Evolutionary conservation across 2,329 filamentous ascomycete genomes (phyloP), one percentile per base, ranked within the genome.

Genomic region (Neopestalotiopsis rosae): DNA sequence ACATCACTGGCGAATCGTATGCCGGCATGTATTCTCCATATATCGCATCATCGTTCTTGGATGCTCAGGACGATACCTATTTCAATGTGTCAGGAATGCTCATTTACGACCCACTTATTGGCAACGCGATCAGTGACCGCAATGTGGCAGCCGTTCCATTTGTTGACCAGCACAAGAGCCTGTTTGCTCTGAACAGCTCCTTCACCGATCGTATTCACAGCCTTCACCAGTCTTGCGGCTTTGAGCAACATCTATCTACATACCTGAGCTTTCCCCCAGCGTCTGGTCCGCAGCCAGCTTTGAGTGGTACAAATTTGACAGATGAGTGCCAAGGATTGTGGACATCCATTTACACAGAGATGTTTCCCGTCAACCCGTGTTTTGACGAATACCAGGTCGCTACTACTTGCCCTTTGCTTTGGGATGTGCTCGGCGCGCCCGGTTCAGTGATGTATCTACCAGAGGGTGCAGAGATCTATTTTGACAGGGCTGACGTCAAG

Each of bases 321-420:
- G 20, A 52, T 52, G 69, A 80, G 82, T 67, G 74, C 91, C 13
- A 52, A 52, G 45, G 17, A 24, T 52, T 52, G 5, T 90, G 85
- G 76, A 78, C 83, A 69, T 79, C 85, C n/a, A 86, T 92, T 62
- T 82, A 81, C 73, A 59, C 73, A 6, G 77, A 85, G 10, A 90
- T 87, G 34, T 71, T 82, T 1, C 79, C 80, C 40, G 73, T 76
- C 40, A 93, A 94, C 80, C 91, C 91, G 0, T 94, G 92, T 80
- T 94, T 90, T 79, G 87, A 92, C 76, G 81, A 92, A n/a, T 93
- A 93, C 79, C 86, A 90, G 67, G 85, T 93, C 17, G 88, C 87
- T 4, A 88, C 86, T 9, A 91, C 88, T 10, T 93, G 91, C 76
- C 91, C 91, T 1, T 73, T 91, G 1, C 82, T 89, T 1, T 92